Base-by-base conservation (phyloP, 257 asterid genomes). In the Ligustrum vulgare region DNA sequence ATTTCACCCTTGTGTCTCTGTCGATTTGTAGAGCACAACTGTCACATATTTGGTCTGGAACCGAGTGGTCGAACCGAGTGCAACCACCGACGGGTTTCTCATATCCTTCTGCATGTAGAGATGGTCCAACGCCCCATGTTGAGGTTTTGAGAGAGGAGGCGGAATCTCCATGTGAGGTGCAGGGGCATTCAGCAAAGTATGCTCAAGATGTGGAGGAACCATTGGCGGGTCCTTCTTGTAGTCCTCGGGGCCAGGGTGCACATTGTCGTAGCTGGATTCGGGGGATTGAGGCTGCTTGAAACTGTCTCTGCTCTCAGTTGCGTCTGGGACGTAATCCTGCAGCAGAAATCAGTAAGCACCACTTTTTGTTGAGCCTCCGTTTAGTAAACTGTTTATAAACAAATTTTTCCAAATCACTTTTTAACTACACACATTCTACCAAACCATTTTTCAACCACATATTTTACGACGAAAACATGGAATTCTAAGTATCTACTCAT, bases 251-350 rank as follows among this genome's bases (percentile, higher is more conserved):
- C 82, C 85, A 7, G 89, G 89, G 80, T 83, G 89, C 72, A 36
- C 8, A 72, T 85, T 91, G 87, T 76, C 86, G 91, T 95, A 95
- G 86, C 94, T 93, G 4, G 97, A 93, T 39, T 91, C 99, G 0
- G 98, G 99, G 65, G 99, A 93, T 64, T 86, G 94, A 68, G 99
- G 99, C 3, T 94, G 92, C 66, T 95, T 98, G 13, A 95, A 95
- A 64, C 97, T 93, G 39, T 97, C 88, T 33, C 93, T 91, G 88
- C 98, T 90, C 58, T 81, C 87, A 6, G 85, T 80, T 60, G 93
- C 98, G 79, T 93, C 99, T 5, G 98, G 98, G 70, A 95, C 94
- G 72, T 90, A 95, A 79, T 95, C 98, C 99, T 95, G 88, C 84
- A 87, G 36, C 70, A 69, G 15, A 62, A 76, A 60, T 78, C 64